Base-by-base conservation (phyloP, 345 rosid genomes). In the Camelina sativa region DNA sequence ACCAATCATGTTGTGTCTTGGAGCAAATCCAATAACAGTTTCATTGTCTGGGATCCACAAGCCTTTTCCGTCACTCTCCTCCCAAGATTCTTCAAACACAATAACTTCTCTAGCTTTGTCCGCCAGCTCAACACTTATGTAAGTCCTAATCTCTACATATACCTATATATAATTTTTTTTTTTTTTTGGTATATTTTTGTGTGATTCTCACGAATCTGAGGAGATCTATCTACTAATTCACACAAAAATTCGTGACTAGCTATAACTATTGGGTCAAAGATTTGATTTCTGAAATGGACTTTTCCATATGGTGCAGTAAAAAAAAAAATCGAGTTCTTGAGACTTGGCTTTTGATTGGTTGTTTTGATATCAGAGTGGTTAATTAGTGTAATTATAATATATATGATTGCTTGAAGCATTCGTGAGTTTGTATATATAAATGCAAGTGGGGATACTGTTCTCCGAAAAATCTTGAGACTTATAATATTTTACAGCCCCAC, bases 61-160 rank as follows among this genome's bases (percentile, higher is more conserved):
- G 64, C 82, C 43, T 88, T 88, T 75, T 72, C 90, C n/a, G 55
- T 46, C 50, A 76, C 68, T 58, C 86, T 88, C 53, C 83, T 88
- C 28, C 92, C 92, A 4, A 85, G 64, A 78, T 84, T 71, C 84
- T 90, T 90, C 82, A 90, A 90, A 81, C 96, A 90, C 85, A 88
- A 79, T 67, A 90, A 90, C 79, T 89, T 88, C 87, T 89, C 96
- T 9, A 89, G 96, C 84, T 89, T 90, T 78, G 86, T 87, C 62
- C 84, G 96, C 74, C 93, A 90, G 79, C 93, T 90, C 68, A 88
- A 88, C 63, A 90, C 96, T 28, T 90, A 90, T 77, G 96, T 90
- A 69, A 85, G 92, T 81, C 64, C 46, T 12, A 62, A 76, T 70
- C 46, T 38, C 22, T 43, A 2, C n/a, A 2, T 28, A 17, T 63